Evolutionary conservation across 1,139 yeast genomes (phyloP), one percentile per base, ranked within the genome.

Genomic region (Geotrichum europaeum): DNA sequence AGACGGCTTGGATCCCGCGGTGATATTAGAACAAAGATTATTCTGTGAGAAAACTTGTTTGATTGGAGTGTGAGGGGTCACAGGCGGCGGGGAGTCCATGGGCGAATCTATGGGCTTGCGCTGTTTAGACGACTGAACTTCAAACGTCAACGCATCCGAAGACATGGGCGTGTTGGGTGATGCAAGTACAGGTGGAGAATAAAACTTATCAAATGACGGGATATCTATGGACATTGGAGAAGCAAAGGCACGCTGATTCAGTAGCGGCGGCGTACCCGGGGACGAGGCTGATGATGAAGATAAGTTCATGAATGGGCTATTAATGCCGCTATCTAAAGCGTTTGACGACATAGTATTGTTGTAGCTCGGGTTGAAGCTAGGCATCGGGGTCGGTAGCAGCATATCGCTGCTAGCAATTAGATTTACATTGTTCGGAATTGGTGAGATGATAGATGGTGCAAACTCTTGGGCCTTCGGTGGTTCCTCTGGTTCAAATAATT

Each of bases 211-310:
- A 56, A 72, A 64, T 13, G 71, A 81, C 6, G 87, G 87, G 56
- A 84, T 84, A 66, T 84, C 87, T 63, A 83, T 83, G 64, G 84
- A 50, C 20, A 56, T 28, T 28, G 54, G 50, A 7, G 50, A 30
- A 36, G 20, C 22, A 30, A 49, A 20, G 10, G 22, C 47, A 40
- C 47, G n/a, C 9, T 40, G n/a, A 22, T 40, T 40, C 20, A n/a
- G 10, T 7, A 40, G 47, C 10, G 47, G 47, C 18, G 47, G 20
- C 13, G 47, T 40, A 18, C 20, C 20, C 18, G 20, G n/a, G 13
- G 47, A 40, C 18, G 47, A 40, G 7, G 47, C 47, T 18, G 13
- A n/a, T 36, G 45, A 13, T 15, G 22, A n/a, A 7, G 47, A 7
- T 7, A 40, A n/a, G 10, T 40, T 40, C 47, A n/a, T 15, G 9